Base-by-base conservation (phyloP, 352 stramenopile genomes). In the Pythium pectinolyticum region DNA sequence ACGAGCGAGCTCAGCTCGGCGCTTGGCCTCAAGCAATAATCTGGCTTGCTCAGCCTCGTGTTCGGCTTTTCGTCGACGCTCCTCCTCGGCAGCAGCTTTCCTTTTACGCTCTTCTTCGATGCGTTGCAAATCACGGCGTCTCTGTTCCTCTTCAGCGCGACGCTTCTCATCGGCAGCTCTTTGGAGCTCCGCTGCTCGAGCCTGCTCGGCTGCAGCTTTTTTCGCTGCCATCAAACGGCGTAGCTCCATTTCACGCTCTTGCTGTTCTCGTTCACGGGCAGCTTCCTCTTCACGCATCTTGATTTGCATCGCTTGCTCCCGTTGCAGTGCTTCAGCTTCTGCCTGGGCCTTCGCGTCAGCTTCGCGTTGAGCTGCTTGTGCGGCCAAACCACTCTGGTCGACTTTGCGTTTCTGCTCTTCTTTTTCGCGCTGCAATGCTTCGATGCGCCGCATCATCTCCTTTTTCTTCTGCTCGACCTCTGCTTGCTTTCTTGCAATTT, bases 391-490 rank as follows among this genome's bases (percentile, higher is more conserved):
- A 10, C 12, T 43, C 12, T 64, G 28, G 6, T 47, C 15, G 6
- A 32, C 40, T 22, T 35, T 47, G 12, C 61, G 67, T 27, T 65
- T 59, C 41, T 85, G 80, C 32, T 84, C 78, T 54, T 84, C 72
- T 19, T 80, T 86, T 39, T 78, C 66, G 34, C 75, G 68, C 27
- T 84, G 66, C 37, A 73, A 50, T 37, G 65, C 40, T 22, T 68
- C 54, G 24, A 73, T 61, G 1, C 80, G 66, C 46, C 89, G 69
- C 53, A 90, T 56, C 57, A 75, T 79, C 51, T 68, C 65, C 41
- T 82, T 65, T 41, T 89, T 83, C 22, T 85, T 78, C 25, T 70
- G 69, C 52, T 92, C 75, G 35, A 92, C 63, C 56, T 90, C 70
- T 6, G 70, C 72, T 51, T 90, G 79, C 28, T 60, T 78, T 31